Evolutionary conservation across 495 filamentous ascomycete genomes (phyloP).

Genomic region (Neurospora intermedia): DNA sequence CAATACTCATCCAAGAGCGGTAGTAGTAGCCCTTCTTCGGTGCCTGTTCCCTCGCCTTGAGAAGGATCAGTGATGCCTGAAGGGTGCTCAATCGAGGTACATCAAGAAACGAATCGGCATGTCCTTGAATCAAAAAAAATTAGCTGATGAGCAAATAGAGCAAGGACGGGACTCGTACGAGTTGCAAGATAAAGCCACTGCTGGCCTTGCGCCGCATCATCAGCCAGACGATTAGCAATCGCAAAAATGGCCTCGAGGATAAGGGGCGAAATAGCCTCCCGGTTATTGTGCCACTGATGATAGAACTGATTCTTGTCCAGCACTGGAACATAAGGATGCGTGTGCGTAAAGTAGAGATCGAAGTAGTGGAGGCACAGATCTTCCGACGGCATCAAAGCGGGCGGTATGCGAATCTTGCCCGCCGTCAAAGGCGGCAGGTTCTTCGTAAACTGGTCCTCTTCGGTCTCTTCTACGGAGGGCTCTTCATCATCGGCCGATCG

Average conservation of each 20-base stretch:
- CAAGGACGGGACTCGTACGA: constrained; percentile 43
- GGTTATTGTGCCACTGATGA: constrained; percentile 82
- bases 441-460: constrained; percentile 43
- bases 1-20: constrained; percentile 94
- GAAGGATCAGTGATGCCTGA: constrained; percentile 75
- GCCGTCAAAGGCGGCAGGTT: constrained; percentile 49
- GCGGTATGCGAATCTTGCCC: constrained; percentile 77
- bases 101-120: constrained; percentile 94
- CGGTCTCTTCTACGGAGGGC: constrained; percentile 64
- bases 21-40: constrained; percentile 96
- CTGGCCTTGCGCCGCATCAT: constrained; percentile 72
- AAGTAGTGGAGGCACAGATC: constrained; percentile 78
- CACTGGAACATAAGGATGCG: constrained; percentile 95
- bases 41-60: constrained; percentile 84
- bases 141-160: not conserved
- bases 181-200: constrained; percentile 93
- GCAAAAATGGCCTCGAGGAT: constrained; percentile 94
- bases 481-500: constrained; percentile 50
- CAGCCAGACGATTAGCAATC: constrained; percentile 72
- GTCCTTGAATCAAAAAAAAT: not conserved
- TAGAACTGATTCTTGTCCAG: constrained; percentile 77
- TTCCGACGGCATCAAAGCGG: constrained; percentile 87
- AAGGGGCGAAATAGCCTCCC: constrained; percentile 80
- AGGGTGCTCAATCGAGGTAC: constrained; percentile 87
- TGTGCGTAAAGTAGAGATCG: constrained; percentile 81